Conservation (phyloP, 2,329 filamentous ascomycete genomes). For the Neonectria coccinea region DNA sequence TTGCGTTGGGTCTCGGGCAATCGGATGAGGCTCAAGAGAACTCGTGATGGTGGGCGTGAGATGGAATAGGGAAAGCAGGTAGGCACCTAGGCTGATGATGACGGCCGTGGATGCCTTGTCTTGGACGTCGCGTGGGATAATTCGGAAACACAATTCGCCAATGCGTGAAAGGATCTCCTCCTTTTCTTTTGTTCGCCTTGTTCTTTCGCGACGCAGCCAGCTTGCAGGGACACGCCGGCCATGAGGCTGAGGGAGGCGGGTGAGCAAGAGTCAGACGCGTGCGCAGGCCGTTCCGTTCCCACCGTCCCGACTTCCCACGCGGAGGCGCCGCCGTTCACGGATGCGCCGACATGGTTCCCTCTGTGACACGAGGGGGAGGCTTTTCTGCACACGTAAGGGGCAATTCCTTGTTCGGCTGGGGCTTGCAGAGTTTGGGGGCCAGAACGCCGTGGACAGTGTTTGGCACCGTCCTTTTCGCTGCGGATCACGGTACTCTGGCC, state of each 20-base stretch:
- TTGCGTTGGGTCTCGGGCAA: background rate
- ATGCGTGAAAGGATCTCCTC: background rate
- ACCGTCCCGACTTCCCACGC: background rate
- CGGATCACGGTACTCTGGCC: background rate
- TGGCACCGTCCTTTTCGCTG: background rate
- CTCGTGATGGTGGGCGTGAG: background rate
- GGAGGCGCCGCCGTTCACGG: background rate
- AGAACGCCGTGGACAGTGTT: background rate
- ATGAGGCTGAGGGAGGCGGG: conserved; percentile 16
- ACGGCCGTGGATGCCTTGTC: background rate
- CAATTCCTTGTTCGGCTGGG: background rate
- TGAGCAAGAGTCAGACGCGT: conserved; percentile 8
- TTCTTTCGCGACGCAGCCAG: conserved; percentile 3
- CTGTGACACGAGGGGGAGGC: background rate
- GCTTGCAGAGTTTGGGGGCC: background rate
- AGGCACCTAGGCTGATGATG: conserved; percentile 3
- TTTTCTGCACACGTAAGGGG: background rate
- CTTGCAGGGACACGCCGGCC: background rate
- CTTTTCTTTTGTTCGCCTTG: conserved; percentile 2
- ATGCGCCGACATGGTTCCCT: conserved; percentile 2
- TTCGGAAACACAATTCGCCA: background rate
- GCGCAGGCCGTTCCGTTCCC: too few relatives aligned
- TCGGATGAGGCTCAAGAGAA: conserved; percentile 1
- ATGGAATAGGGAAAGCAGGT: background rate
- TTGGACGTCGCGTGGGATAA: background rate